Percentiles rank a stretch among this genome's conserved stretches.
Conservation (phyloP, 1,284 basidiomycete genomes). For the Ganoderma lucidum region DNA sequence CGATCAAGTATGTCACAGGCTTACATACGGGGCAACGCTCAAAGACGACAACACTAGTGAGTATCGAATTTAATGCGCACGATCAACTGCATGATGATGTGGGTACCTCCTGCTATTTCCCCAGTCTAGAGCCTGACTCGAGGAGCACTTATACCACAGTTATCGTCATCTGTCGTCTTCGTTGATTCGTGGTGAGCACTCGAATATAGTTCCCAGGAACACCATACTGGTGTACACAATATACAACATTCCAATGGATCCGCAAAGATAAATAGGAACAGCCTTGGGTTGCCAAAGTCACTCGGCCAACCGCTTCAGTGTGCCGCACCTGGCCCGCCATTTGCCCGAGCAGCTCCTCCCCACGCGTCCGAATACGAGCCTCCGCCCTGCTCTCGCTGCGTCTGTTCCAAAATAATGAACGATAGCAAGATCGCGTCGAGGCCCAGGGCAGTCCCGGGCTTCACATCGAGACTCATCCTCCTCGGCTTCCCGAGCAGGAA, state of each 20-base stretch:
- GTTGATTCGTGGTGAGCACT: not conserved
- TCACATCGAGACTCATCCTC: not conserved
- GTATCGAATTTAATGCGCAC: no score
- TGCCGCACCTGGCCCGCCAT: not conserved
- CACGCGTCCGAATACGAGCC: slow-evolving; percentile 1
- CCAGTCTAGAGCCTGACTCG: no score
- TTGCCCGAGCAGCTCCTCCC: not conserved
- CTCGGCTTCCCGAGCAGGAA: not conserved
- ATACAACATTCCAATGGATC: not conserved
- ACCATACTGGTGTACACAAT: not conserved
- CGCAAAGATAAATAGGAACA: not conserved
- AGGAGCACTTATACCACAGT: no score
- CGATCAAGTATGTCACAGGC: no score
- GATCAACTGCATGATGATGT: no score
- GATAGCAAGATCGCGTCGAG: not conserved
- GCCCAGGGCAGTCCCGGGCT: not conserved
- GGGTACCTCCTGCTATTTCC: no score
- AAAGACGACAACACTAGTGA: no score
- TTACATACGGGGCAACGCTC: no score
- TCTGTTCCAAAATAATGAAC: not conserved
- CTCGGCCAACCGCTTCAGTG: not conserved
- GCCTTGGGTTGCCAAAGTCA: not conserved
- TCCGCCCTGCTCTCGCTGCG: not conserved
- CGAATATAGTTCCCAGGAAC: not conserved
- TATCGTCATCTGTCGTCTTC: not conserved